These are phyloP conservation scores for Cadophora luteo-olivacea DNA, from an alignment of 2,329 filamentous ascomycete genomes.

Conservation along the genomic window DNA sequence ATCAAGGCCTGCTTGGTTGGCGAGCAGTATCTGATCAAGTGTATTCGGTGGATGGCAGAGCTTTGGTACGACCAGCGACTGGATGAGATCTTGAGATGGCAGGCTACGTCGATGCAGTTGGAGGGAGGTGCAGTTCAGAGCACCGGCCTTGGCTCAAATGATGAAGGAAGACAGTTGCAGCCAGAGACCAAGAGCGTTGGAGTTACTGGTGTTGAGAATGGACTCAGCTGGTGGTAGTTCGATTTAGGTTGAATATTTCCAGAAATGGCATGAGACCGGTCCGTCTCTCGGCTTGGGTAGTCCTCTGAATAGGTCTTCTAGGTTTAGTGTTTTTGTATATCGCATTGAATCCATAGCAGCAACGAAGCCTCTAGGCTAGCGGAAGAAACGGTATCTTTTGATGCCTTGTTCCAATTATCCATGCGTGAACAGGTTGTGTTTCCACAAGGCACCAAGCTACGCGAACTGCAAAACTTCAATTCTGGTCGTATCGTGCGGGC, in stretches of 20 bases:
- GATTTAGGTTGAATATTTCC: background rate
- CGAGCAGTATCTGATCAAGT: conserved; percentile 9
- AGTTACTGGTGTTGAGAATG: background rate
- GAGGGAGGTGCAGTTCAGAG: background rate
- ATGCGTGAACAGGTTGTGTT: too few relatives aligned
- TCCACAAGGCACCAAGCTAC: too few relatives aligned
- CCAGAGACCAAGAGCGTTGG: background rate
- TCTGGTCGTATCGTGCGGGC: too few relatives aligned
- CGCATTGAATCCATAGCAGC: too few relatives aligned
- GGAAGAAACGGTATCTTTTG: too few relatives aligned
- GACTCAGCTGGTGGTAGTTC: background rate
- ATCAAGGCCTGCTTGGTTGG: conserved; percentile 21
- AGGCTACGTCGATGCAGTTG: background rate
- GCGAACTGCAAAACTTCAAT: too few relatives aligned
- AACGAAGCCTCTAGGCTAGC: too few relatives aligned
- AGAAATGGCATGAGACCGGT: background rate
- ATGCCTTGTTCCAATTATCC: too few relatives aligned
- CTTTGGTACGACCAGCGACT: conserved; percentile 4
- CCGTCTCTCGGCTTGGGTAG: background rate
- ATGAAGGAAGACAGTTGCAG: background rate
- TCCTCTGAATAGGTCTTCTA: background rate
- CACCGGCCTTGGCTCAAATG: background rate
- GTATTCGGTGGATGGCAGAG: conserved; percentile 12
- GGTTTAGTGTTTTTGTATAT: too few relatives aligned
- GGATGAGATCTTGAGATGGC: background rate